phyloP scores from a whole-genome alignment of 306 rosid genomes.

The Corylus avellana region DNA sequence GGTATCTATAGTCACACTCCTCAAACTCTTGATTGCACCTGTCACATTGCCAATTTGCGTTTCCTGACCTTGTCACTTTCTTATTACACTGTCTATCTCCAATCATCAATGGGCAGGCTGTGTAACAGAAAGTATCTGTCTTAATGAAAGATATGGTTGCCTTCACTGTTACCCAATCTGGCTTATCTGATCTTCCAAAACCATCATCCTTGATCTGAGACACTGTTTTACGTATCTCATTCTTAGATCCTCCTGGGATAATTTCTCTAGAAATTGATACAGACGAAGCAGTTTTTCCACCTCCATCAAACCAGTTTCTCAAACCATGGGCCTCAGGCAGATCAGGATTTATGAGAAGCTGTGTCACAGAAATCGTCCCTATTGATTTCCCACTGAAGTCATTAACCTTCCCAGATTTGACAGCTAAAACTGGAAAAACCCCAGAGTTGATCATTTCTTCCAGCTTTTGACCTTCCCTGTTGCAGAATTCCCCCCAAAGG shows the following conservation, averaged over 20 bases:
- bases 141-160: slow-evolving; percentile 82
- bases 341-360: slow-evolving; percentile 87
- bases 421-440: slow-evolving; percentile 72
- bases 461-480: slow-evolving; percentile 87
- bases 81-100: slow-evolving; percentile 95
- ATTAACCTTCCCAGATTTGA: slow-evolving; percentile 87
- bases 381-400: slow-evolving; percentile 92
- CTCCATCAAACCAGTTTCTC: slow-evolving; percentile 81
- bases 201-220: slow-evolving; percentile 96
- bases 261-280: slow-evolving; percentile 77
- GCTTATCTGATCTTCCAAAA: slow-evolving; percentile 87
- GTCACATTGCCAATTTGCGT: slow-evolving; percentile 76
- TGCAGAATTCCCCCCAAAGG: slow-evolving; percentile 97
- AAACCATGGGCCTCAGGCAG: slow-evolving; percentile 62
- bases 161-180: slow-evolving; percentile 90
- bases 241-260: slow-evolving; percentile 60
- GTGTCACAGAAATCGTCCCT: slow-evolving; percentile 86
- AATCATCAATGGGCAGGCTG: slow-evolving; percentile 90
- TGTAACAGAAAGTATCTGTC: slow-evolving; percentile 88
- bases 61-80: slow-evolving; percentile 73
- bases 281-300: slow-evolving; percentile 68
- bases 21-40: slow-evolving; percentile 91
- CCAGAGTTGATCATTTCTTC: slow-evolving; percentile 72
- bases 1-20: slow-evolving; percentile 94
- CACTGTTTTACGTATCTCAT: slow-evolving; percentile 80